Evolutionary conservation across 257 asterid species (phyloP).

Genomic region (Nicotiana tomentosiformis): DNA sequence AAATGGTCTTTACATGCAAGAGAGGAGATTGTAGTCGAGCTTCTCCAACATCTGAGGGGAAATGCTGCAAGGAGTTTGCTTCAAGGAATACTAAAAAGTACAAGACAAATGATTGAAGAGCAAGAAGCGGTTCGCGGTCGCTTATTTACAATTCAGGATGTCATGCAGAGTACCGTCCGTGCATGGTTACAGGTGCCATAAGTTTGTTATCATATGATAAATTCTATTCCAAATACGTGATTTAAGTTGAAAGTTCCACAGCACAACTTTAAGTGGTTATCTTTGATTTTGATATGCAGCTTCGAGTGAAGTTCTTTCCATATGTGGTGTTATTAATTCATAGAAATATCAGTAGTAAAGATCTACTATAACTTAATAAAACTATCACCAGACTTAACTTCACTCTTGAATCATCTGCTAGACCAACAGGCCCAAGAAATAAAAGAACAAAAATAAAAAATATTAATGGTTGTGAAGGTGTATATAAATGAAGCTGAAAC

Average conservation of each 20-base stretch:
- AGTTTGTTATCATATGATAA: background rate
- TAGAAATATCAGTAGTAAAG: too few relatives aligned
- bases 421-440: too few relatives aligned
- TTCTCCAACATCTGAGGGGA: constrained; percentile 87
- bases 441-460: too few relatives aligned
- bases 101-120: constrained; percentile 92
- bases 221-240: background rate
- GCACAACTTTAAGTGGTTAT: too few relatives aligned
- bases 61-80: constrained; percentile 46
- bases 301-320: too few relatives aligned
- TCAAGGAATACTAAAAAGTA: constrained; percentile 73
- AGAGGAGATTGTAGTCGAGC: constrained; percentile 94
- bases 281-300: too few relatives aligned
- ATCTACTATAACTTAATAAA: too few relatives aligned
- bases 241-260: background rate
- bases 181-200: constrained; percentile 87
- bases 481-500: too few relatives aligned
- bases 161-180: constrained; percentile 93
- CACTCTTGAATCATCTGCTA: too few relatives aligned
- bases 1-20: constrained; percentile 99
- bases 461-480: too few relatives aligned
- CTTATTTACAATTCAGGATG: constrained; percentile 93
- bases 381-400: too few relatives aligned
- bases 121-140: constrained; percentile 99
- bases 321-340: too few relatives aligned